Conservation (phyloP, 2,329 filamentous ascomycete species). For the Teratosphaeria pseudoeucalypti region DNA sequence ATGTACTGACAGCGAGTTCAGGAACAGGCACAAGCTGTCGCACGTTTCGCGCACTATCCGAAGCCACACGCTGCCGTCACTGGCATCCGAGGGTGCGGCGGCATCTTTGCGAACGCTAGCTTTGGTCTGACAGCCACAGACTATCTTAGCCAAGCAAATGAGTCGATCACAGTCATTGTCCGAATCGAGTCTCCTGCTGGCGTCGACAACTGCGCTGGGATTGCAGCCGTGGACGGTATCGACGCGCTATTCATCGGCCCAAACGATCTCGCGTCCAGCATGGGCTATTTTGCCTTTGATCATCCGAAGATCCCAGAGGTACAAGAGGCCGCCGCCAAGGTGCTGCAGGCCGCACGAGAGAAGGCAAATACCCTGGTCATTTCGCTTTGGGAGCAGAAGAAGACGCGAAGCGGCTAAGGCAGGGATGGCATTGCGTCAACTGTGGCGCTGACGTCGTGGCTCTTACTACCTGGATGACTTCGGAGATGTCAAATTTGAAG, state of each 20-base stretch:
- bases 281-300: conserved; percentile 8
- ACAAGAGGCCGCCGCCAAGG: conserved; percentile 5
- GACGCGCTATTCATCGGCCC: conserved; percentile 40
- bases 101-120: conserved; percentile 34
- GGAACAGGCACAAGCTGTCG: conserved; percentile 39
- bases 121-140: conserved; percentile 2
- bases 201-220: conserved; percentile 31
- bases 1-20: conserved; percentile 22
- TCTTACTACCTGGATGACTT: conserved; percentile 6
- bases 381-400: conserved; percentile 7
- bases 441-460: conserved; percentile 9
- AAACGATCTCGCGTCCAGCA: conserved; percentile 38
- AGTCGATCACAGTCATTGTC: conserved; percentile 40
- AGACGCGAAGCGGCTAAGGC: conserved; percentile 3
- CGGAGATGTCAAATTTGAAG: conserved; percentile 5
- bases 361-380: conserved; percentile 8
- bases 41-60: conserved; percentile 44
- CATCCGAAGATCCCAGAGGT: conserved; percentile 8
- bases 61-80: conserved; percentile 7
- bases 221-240: conserved; percentile 40
- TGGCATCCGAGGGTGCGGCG: conserved; percentile 43
- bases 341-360: conserved; percentile 5
- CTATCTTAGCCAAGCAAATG: conserved; percentile 1
- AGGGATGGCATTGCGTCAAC: conserved; percentile 9
- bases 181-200: conserved; percentile 34